phyloP scores from a whole-genome alignment of 495 filamentous ascomycete genomes.

The Annulohypoxylon bovei region DNA sequence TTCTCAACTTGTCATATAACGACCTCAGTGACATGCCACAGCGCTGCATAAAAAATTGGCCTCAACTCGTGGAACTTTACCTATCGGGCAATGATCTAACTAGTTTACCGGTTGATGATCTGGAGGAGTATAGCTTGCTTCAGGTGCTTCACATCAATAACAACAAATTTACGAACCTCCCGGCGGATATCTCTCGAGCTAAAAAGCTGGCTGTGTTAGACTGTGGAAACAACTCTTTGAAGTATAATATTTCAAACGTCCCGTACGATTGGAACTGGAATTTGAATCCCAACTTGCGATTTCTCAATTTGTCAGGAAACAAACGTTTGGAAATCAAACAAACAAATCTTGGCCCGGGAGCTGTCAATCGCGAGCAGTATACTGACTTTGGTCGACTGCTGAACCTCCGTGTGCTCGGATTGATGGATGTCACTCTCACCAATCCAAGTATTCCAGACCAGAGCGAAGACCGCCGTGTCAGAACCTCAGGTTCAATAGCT shows the following conservation, averaged over 20 bases:
- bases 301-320: constrained; percentile 97
- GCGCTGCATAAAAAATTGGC: constrained; percentile 86
- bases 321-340: constrained; percentile 97
- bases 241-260: constrained; percentile 99
- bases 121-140: constrained; percentile 85
- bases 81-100: constrained; percentile 95
- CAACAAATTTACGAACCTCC: constrained; percentile 96
- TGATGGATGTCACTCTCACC: constrained; percentile 96
- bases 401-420: constrained; percentile 87
- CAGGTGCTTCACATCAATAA: constrained; percentile 94
- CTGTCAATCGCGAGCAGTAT: constrained; percentile 73
- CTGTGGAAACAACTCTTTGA: constrained; percentile 94
- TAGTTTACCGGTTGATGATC: constrained; percentile 89
- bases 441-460: constrained; percentile 93
- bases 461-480: constrained; percentile 91
- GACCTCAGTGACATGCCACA: constrained; percentile 90
- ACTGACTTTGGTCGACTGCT: constrained; percentile 89
- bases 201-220: constrained; percentile 90
- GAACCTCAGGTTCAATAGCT: constrained; percentile 92
- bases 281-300: constrained; percentile 92
- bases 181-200: constrained; percentile 94
- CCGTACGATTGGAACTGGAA: constrained; percentile 99
- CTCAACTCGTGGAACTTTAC: constrained; percentile 88
- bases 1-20: constrained; percentile 96
- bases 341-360: constrained; percentile 58